Base-by-base conservation (phyloP, 2,329 filamentous ascomycete genomes). In the Fusarium heterosporum region DNA sequence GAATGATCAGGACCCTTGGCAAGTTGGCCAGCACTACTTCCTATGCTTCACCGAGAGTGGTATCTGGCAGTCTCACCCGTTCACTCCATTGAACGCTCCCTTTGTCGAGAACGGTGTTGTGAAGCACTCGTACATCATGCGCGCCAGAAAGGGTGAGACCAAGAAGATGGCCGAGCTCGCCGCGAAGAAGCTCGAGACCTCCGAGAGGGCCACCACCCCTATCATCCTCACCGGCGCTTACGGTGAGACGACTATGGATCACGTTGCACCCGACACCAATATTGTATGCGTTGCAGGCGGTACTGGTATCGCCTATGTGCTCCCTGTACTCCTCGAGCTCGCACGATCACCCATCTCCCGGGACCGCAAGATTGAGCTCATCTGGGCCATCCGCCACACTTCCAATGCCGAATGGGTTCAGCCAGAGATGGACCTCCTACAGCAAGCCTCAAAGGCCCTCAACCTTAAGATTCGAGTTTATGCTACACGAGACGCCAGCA, bases 51-150 rank as follows among this genome's bases (percentile, higher is more conserved):
- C 87, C 0, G 84, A 89, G 61, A 80, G 87, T 30, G 89, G 84
- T 69, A 83, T 92, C 69, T 92, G 89, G 88, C 89, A 93, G 75
- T 88, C 87, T 0, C 90, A 93, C 70, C 90, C 90, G 0, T 90
- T 92, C 72, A 92, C 89, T 0, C 87, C 88, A 0, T 79, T 88
- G 10, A 88, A 84, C 53, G 74, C 85, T 0, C 88, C 87, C 0
- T 69, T 77, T 8, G 74, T 80, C 0, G 71, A 75, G 19, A 73
- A 78, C 52, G 77, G 81, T 1, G 66, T 73, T 3, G 80, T 85
- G 11, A 76, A 78, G 38, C 85, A 88, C 66, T 82, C 83, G 16
- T 89, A 89, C 68, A 81, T 89, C 47, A 78, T 89, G 60, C 80
- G 87, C 6, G 85, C 85, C 6, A 86, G 86, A 62, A 77, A 77